phyloP scores from a whole-genome alignment of 1,139 yeast species.

The Geotrichum reessii region DNA sequence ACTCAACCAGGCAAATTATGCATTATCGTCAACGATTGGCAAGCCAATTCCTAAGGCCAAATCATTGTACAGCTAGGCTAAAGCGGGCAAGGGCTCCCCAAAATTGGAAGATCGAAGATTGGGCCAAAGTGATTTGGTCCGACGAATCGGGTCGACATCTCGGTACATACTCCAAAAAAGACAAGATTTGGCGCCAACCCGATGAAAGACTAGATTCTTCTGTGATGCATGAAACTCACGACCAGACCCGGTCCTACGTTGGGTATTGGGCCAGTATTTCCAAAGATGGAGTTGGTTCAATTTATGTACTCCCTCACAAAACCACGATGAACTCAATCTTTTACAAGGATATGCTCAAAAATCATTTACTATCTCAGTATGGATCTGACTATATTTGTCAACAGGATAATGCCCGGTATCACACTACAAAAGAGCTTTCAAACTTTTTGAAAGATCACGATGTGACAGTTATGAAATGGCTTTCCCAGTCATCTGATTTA shows the following conservation, averaged over 20 bases:
- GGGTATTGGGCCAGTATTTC: background rate
- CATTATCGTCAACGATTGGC: too few species aligned
- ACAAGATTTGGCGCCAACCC: background rate
- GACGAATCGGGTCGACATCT: constrained; percentile 1
- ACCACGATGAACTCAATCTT: too few species aligned
- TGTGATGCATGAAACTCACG: background rate
- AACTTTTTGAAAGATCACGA: too few species aligned
- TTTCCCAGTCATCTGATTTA: too few species aligned
- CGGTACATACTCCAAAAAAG: background rate
- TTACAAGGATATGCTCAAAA: too few species aligned
- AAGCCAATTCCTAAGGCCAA: background rate
- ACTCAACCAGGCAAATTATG: too few species aligned
- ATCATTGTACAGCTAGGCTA: too few species aligned
- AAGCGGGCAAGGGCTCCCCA: background rate
- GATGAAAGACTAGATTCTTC: background rate
- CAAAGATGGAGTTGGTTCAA: background rate
- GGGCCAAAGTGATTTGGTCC: background rate
- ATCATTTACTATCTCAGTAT: too few species aligned
- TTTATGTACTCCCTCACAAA: too few species aligned
- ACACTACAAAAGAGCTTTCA: background rate
- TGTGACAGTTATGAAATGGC: too few species aligned
- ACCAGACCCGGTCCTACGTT: background rate
- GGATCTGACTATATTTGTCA: background rate
- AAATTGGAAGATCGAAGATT: background rate
- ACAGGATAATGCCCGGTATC: background rate